phyloP scores from a whole-genome alignment of 495 filamentous ascomycete species.

The Tuber magnatum region DNA sequence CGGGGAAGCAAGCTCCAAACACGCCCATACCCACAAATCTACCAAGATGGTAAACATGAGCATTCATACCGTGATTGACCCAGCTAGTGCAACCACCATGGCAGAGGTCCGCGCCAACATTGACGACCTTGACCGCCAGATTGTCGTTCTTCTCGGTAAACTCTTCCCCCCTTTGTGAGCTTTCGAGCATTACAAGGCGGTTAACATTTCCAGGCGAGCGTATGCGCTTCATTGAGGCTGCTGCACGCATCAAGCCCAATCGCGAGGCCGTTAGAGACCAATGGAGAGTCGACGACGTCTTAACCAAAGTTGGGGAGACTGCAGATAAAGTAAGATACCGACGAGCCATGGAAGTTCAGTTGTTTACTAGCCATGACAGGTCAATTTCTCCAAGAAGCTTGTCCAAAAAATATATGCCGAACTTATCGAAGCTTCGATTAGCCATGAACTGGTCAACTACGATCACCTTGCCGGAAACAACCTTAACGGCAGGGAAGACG shows the following conservation, averaged over 20 bases:
- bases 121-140: slow-evolving; percentile 36
- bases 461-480: slow-evolving; percentile 9
- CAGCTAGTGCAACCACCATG: slow-evolving; percentile 30
- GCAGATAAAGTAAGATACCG: slow-evolving; percentile 21
- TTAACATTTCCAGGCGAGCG: slow-evolving; percentile 28
- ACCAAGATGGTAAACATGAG: background rate
- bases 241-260: slow-evolving; percentile 37
- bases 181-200: background rate
- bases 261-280: slow-evolving; percentile 35
- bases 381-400: slow-evolving; percentile 33
- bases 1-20: background rate
- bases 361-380: slow-evolving; percentile 10
- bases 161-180: background rate
- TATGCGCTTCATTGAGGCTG: slow-evolving; percentile 40
- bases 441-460: slow-evolving; percentile 32
- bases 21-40: background rate
- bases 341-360: background rate
- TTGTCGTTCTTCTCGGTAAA: slow-evolving; percentile 36
- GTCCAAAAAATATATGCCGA: slow-evolving; percentile 30
- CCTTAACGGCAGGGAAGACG: background rate
- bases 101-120: slow-evolving; percentile 36
- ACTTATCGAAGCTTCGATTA: slow-evolving; percentile 39
- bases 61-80: slow-evolving; percentile 16
- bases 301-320: slow-evolving; percentile 28
- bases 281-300: slow-evolving; percentile 39